Percentiles rank a stretch among this genome's conserved stretches.
Conservation (phyloP, 345 rosid species). For the Citropsis articulata region DNA sequence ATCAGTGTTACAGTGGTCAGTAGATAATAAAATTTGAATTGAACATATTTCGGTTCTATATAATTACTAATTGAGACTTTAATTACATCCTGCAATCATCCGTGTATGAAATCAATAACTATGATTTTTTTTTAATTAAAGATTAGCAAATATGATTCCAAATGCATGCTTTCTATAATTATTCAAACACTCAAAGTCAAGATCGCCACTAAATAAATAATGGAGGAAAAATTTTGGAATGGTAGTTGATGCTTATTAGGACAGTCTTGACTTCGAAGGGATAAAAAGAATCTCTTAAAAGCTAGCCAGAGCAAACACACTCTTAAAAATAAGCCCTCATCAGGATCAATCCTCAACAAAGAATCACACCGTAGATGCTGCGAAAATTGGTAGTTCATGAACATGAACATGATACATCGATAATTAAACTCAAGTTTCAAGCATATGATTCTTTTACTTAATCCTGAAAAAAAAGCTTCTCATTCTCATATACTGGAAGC, state of each 20-base stretch:
- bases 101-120: neutral
- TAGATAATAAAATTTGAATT: neutral
- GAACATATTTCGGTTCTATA: too few species aligned
- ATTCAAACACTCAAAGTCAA: neutral
- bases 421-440: neutral
- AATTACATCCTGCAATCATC: neutral
- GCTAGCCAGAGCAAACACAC: neutral
- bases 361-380: neutral
- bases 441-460: conserved; percentile 26
- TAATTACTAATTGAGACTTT: too few species aligned
- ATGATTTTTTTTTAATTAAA: too few species aligned
- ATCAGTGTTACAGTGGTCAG: neutral
- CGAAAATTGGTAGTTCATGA: neutral
- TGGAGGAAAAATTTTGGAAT: neutral
- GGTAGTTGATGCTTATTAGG: neutral
- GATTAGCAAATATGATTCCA: too few species aligned
- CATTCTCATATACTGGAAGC: neutral
- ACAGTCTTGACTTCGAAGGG: neutral
- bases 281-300: neutral
- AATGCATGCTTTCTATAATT: neutral
- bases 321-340: neutral
- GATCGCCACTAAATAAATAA: neutral
- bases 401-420: neutral
- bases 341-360: neutral
- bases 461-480: neutral